Evolutionary conservation across 805 yeast genomes (phyloP), one percentile per base, ranked within the genome.

Genomic region (Saccharomyces cerevisiae): DNA sequence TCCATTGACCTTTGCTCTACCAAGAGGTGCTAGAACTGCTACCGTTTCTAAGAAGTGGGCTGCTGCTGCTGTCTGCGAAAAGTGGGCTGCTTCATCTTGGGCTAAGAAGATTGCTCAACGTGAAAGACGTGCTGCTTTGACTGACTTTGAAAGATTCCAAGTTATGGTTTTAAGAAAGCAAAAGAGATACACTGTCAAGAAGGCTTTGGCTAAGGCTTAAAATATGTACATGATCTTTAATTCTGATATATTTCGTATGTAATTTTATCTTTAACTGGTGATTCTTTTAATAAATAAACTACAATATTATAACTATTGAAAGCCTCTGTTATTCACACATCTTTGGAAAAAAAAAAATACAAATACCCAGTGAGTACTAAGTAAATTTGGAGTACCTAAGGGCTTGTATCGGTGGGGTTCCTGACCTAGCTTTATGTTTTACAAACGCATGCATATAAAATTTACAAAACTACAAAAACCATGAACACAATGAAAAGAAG

Each of bases 101-200:
- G 97, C 99, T 73, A 88, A 92, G 87, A 91, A 90, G 83, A 86
- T 94, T 72, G 97, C 95, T 75, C 86, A 88, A 79, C 89, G 89
- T 79, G 85, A 87, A 78, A 89, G 85, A 79, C 89, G 99, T 84
- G 78, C 95, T 71, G 80, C 85, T 74, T 87, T 95, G 77, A 75
- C 92, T 69, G 99, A 94, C 80, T 94, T 94, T 72, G 97, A 94
- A 83, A 91, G 99, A 85, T 94, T 94, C 97, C 97, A 92, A 84
- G 99, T 92, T 70, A 75, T 87, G 77, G 95, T 90, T 70, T 84
- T 90, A 77, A 94, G 87, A 87, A 94, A 92, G 85, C 97, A 95
- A 84, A 89, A 89, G 81, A 87, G 90, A 81, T 86, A 77, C 76
- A 88, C 90, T 79, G 92, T 89, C 73, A 89, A 87, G 82, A 91